A percentile compares a stretch with the other conserved stretches of the same genome.
phyloP scores from a whole-genome alignment of 495 filamentous ascomycete genomes.

The Paragyromitra xinjiangensis region DNA sequence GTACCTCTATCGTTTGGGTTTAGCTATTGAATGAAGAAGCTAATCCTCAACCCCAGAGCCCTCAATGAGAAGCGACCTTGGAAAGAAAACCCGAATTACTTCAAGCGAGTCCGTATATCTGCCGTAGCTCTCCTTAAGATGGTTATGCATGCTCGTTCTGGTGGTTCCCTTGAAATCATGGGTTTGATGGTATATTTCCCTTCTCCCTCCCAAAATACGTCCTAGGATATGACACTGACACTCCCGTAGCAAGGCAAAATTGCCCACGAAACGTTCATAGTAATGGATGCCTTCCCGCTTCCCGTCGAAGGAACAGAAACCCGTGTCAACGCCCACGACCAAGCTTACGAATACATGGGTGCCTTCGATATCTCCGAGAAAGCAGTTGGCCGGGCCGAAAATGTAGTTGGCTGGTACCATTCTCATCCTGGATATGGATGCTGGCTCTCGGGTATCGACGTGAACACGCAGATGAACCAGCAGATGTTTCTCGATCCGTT shows the following conservation, averaged over 20 bases:
- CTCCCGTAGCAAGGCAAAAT: conserved; percentile 77
- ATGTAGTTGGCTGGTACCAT: conserved; percentile 98
- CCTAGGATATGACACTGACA: background rate
- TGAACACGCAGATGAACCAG: conserved; percentile 82
- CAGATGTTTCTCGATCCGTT: conserved; percentile 88
- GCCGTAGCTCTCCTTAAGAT: conserved; percentile 96
- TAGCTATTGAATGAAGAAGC: background rate
- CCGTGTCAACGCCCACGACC: conserved; percentile 91
- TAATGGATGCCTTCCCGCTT: conserved; percentile 92
- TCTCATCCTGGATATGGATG: conserved; percentile 97
- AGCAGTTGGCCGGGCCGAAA: conserved; percentile 77
- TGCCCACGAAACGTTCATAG: conserved; percentile 80
- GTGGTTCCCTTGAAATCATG: conserved; percentile 94
- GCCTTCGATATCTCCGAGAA: conserved; percentile 80
- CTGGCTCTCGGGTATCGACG: conserved; percentile 97
- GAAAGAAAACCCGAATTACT: conserved; percentile 83
- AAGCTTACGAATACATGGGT: conserved; percentile 97
- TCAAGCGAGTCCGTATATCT: conserved; percentile 91
- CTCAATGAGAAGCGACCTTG: conserved; percentile 73
- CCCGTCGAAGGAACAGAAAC: conserved; percentile 99
- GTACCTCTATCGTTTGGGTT: conserved; percentile 55
- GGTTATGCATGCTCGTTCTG: conserved; percentile 97
- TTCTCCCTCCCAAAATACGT: background rate
- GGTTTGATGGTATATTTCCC: conserved; percentile 74
- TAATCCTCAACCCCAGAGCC: conserved; percentile 36